Conservation (phyloP, 2,329 filamentous ascomycete genomes). For the Scedosporium minutisporum region DNA sequence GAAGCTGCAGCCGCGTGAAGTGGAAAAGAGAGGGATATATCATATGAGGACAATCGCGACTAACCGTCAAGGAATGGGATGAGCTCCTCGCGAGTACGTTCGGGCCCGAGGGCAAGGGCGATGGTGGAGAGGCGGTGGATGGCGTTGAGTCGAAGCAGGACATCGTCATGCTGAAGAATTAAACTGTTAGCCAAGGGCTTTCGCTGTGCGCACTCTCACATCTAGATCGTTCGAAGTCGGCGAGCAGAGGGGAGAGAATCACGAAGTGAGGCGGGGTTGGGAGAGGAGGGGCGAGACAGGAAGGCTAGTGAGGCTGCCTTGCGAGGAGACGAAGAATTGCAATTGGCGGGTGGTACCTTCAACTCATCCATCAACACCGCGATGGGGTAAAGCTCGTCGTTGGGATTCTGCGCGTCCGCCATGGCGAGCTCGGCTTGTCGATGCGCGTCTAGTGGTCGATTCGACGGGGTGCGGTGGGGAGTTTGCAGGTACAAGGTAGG, state of each 20-base stretch:
- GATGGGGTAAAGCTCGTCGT: slow-evolving; percentile 99
- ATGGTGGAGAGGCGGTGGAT: slow-evolving; percentile 98
- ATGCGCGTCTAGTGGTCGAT: slow-evolving; percentile 17
- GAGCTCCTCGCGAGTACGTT: slow-evolving; percentile 95
- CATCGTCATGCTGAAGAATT: slow-evolving; percentile 78
- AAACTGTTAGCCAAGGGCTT: background rate
- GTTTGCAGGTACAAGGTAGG: slow-evolving; percentile 8
- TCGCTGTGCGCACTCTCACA: background rate
- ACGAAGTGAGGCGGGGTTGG: slow-evolving; percentile 12
- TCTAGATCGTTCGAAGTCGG: background rate
- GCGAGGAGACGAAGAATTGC: slow-evolving; percentile 1
- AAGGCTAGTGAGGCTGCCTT: slow-evolving; percentile 2
- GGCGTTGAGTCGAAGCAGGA: slow-evolving; percentile 92
- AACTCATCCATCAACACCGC: slow-evolving; percentile 99
- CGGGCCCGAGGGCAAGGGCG: slow-evolving; percentile 86
- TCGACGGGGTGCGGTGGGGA: slow-evolving; percentile 8
- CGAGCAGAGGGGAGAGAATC: slow-evolving; percentile 12
- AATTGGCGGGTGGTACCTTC: slow-evolving; percentile 56
- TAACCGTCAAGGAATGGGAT: slow-evolving; percentile 98
- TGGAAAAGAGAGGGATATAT: background rate
- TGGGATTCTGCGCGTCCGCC: slow-evolving; percentile 81
- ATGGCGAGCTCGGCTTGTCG: slow-evolving; percentile 47
- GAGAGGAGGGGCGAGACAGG: slow-evolving; percentile 4
- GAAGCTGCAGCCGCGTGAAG: background rate
- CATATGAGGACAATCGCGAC: slow-evolving; percentile 25